phyloP scores from a whole-genome alignment of 352 stramenopile species.

The Phytophthora pinifolia region DNA sequence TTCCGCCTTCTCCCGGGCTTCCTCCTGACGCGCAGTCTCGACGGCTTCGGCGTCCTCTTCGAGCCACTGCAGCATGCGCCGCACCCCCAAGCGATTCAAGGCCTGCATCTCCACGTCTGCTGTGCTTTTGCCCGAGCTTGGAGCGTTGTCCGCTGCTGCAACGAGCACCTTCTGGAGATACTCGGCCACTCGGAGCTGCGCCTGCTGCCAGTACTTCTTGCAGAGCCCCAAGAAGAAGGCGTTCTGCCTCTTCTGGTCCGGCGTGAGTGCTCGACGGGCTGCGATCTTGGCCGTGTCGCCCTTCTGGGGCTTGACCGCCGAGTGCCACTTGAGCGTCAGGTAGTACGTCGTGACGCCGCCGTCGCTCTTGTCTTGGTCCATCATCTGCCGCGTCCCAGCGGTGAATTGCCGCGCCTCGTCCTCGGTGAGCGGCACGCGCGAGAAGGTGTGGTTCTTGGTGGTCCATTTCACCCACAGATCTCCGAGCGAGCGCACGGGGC shows the following conservation, averaged over 20 bases:
- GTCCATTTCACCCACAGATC: slow-evolving; percentile 86
- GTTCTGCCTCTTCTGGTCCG: slow-evolving; percentile 81
- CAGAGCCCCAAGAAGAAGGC: slow-evolving; percentile 70
- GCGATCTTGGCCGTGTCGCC: slow-evolving; percentile 86
- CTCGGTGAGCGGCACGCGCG: slow-evolving; percentile 52
- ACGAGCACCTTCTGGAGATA: slow-evolving; percentile 67
- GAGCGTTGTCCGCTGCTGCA: slow-evolving; percentile 9
- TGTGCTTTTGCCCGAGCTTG: slow-evolving; percentile 18
- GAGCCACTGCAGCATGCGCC: slow-evolving; percentile 76
- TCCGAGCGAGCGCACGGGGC: slow-evolving; percentile 67
- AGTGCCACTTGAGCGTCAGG: slow-evolving; percentile 87
- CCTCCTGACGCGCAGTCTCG: slow-evolving; percentile 66
- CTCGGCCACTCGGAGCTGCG: slow-evolving; percentile 73
- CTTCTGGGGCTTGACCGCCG: slow-evolving; percentile 79
- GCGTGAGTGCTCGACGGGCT: slow-evolving; percentile 54
- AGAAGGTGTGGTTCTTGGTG: slow-evolving; percentile 78
- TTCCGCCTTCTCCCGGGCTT: slow-evolving; percentile 69
- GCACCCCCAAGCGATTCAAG: slow-evolving; percentile 62
- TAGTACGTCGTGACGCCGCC: slow-evolving; percentile 56
- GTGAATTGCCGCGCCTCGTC: slow-evolving; percentile 68
- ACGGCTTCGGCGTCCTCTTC: slow-evolving; percentile 74
- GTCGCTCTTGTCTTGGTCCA: slow-evolving; percentile 53
- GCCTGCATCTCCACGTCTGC: slow-evolving; percentile 59
- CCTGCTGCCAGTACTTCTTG: slow-evolving; percentile 73
- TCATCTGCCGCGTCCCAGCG: slow-evolving; percentile 79